Conservation (phyloP, 2,329 filamentous ascomycete genomes). For the Aspergillus japonicus region DNA sequence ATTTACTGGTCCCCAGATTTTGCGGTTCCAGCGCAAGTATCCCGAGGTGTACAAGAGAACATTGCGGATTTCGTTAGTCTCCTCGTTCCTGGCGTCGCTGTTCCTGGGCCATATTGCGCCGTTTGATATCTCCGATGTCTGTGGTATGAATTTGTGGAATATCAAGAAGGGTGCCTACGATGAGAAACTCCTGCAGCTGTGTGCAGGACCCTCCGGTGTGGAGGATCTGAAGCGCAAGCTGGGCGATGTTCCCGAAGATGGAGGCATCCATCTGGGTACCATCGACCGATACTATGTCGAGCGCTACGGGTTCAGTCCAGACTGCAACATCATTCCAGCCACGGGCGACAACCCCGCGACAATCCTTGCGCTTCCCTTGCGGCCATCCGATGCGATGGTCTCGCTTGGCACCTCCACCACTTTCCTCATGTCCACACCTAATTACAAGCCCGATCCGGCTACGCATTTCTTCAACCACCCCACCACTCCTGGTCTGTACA, state of each 20-base stretch:
- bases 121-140: constrained; percentile 90
- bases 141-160: constrained; percentile 96
- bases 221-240: constrained; percentile 72
- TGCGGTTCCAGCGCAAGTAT: constrained; percentile 77
- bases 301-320: constrained; percentile 72
- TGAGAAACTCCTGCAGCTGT: constrained; percentile 70
- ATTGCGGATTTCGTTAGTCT: constrained; percentile 85
- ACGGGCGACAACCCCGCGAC: constrained; percentile 97
- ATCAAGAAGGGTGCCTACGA: constrained; percentile 73
- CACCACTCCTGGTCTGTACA: constrained; percentile 84
- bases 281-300: constrained; percentile 76
- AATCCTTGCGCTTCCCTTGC: constrained; percentile 84
- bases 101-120: constrained; percentile 83
- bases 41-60: constrained; percentile 80
- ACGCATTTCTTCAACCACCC: constrained; percentile 99
- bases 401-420: constrained; percentile 93
- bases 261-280: constrained; percentile 72
- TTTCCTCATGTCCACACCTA: constrained; percentile 94
- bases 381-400: constrained; percentile 87
- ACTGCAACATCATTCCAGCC: constrained; percentile 78
- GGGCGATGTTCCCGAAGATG: constrained; percentile 75
- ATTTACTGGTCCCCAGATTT: constrained; percentile 96
- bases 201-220: constrained; percentile 65
- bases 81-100: constrained; percentile 88
- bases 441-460: constrained; percentile 81